These are phyloP conservation scores for Fusarium buharicum DNA, from an alignment of 2,329 filamentous ascomycete species.

Conservation along the genomic window DNA sequence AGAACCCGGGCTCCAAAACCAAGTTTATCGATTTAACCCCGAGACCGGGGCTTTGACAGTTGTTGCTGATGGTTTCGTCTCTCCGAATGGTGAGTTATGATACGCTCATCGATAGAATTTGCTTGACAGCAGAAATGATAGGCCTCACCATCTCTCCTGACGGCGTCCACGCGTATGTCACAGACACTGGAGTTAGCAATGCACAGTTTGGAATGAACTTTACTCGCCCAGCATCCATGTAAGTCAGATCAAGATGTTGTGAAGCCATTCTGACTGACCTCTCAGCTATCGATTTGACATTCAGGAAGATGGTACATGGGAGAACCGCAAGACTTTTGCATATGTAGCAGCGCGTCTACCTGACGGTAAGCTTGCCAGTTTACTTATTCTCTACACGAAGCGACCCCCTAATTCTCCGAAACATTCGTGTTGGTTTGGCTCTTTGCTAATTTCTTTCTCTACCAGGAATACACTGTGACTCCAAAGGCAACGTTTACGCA, in stretches of 20 bases:
- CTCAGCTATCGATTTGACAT: constrained; percentile 60
- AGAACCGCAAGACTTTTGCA: constrained; percentile 65
- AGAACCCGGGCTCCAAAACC: constrained; percentile 62
- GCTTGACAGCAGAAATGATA: constrained; percentile 24
- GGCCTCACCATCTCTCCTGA: constrained; percentile 67
- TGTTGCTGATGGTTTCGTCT: constrained; percentile 66
- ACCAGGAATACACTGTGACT: constrained; percentile 65
- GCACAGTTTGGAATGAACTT: constrained; percentile 56
- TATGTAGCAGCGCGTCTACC: constrained; percentile 64
- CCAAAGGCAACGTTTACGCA: constrained; percentile 65
- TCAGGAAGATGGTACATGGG: constrained; percentile 56
- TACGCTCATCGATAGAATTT: fast-evolving
- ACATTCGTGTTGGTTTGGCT: too few species aligned
- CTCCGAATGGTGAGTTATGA: constrained; percentile 60
- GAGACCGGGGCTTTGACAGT: constrained; percentile 61
- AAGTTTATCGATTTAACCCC: constrained; percentile 68
- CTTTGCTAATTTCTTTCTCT: neutral
- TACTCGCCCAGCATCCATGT: constrained; percentile 60
- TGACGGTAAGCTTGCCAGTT: constrained; percentile 58
- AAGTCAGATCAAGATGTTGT: constrained; percentile 24
- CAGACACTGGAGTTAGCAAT: constrained; percentile 63
- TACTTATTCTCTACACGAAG: neutral
- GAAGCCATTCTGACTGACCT: neutral
- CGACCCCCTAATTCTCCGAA: too few species aligned
- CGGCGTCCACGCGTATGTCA: constrained; percentile 63